These are phyloP conservation scores for Phoma sp. DNA, from an alignment of 2,329 filamentous ascomycete species.

Conservation along the genomic window DNA sequence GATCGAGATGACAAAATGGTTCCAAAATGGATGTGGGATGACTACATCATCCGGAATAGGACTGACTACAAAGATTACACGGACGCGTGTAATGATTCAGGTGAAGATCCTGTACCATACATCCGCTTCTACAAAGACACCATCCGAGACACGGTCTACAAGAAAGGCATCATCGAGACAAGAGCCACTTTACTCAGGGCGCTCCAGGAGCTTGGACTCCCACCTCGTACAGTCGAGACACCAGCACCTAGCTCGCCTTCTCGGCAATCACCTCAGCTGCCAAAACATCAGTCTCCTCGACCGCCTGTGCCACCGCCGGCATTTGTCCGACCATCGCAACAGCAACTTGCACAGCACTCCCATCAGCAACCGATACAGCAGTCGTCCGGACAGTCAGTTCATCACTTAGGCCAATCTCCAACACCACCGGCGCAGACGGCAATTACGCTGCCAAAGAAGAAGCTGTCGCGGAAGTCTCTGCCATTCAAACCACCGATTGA, in stretches of 20 bases:
- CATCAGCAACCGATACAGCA: not conserved
- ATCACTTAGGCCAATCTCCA: not conserved
- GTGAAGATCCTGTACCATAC: slow-evolving; percentile 36
- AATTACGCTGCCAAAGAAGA: slow-evolving; percentile 1
- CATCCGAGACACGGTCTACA: slow-evolving; percentile 36
- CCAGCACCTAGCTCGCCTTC: not conserved
- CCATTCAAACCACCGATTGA: slow-evolving; percentile 3
- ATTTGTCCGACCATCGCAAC: not conserved
- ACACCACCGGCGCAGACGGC: slow-evolving; percentile 2
- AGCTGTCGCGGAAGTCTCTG: slow-evolving; percentile 2
- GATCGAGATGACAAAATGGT: slow-evolving; percentile 42
- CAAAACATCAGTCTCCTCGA: not conserved
- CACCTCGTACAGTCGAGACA: not conserved
- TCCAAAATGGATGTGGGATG: slow-evolving; percentile 49
- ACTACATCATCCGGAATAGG: slow-evolving; percentile 45
- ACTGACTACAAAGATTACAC: slow-evolving; percentile 42
- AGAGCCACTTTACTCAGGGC: slow-evolving; percentile 28
- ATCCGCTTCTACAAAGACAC: slow-evolving; percentile 44
- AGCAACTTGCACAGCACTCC: not conserved
- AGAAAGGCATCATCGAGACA: slow-evolving; percentile 30
- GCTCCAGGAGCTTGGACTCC: slow-evolving; percentile 28
- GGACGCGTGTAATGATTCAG: slow-evolving; percentile 28
- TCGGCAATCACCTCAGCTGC: not conserved
- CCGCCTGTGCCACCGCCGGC: not conserved
- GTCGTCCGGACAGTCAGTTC: not conserved